Percentiles rank a stretch among this genome's conserved stretches.
phyloP scores from a whole-genome alignment of 441 rosid species.

The Lepidium campestre region DNA sequence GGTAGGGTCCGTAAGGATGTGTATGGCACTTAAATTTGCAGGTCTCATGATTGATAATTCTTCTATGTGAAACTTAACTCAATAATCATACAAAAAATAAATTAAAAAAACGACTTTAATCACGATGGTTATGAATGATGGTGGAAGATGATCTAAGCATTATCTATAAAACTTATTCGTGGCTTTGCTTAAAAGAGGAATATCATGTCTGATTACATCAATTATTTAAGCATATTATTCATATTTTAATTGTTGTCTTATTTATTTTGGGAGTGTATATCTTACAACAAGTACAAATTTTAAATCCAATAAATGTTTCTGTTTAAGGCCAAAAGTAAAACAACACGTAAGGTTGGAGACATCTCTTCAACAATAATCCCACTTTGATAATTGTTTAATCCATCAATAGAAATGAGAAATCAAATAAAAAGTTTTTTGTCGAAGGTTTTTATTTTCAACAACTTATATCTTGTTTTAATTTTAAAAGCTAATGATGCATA shows the following conservation, averaged over 20 bases:
- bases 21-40: constrained; percentile 5
- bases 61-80: background rate
- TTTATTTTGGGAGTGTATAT: constrained; percentile 1
- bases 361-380: background rate
- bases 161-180: constrained; percentile 5
- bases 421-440: too few species aligned
- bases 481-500: too few species aligned
- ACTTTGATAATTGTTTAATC: background rate
- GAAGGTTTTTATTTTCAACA: too few species aligned
- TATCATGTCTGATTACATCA: constrained; percentile 9
- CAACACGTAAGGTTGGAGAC: background rate
- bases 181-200: constrained; percentile 13
- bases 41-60: constrained; percentile 5
- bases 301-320: background rate
- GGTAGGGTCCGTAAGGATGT: constrained; percentile 9
- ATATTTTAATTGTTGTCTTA: background rate
- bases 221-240: background rate
- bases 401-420: background rate
- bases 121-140: constrained; percentile 19
- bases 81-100: background rate
- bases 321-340: background rate
- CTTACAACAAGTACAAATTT: too few species aligned
- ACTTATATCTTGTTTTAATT: too few species aligned
- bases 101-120: constrained; percentile 5
- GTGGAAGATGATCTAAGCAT: constrained; percentile 31